Percentiles rank a stretch among this genome's conserved stretches.
Conservation (phyloP, 1,139 yeast genomes). For the Arxiozyma slooffiae region DNA sequence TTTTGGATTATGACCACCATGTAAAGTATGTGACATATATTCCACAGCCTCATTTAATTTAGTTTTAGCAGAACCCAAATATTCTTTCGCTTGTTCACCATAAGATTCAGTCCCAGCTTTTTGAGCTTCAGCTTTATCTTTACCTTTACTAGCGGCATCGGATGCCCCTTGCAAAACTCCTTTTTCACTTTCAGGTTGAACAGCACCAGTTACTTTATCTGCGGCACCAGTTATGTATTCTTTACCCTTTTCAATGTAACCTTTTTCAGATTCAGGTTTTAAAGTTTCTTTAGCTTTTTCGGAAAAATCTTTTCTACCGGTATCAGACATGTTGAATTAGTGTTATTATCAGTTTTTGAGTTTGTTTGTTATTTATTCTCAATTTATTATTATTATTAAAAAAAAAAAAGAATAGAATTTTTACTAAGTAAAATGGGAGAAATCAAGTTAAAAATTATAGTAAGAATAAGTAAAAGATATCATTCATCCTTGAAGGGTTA, state of each 20-base stretch:
- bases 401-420: too few species aligned
- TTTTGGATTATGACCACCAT: constrained; percentile 38
- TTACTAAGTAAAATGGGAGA: too few species aligned
- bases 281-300: constrained; percentile 58
- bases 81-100: constrained; percentile 50
- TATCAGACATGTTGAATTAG: constrained; percentile 50
- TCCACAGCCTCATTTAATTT: constrained; percentile 50
- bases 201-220: constrained; percentile 53
- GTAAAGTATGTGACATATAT: constrained; percentile 47
- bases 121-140: constrained; percentile 38
- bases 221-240: constrained; percentile 56
- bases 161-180: constrained; percentile 56
- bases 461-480: too few species aligned
- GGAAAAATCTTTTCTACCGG: constrained; percentile 66
- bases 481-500: too few species aligned
- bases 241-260: constrained; percentile 55
- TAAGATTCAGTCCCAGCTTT: constrained; percentile 31
- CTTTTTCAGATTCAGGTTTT: constrained; percentile 67
- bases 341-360: neutral
- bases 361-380: neutral
- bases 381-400: too few species aligned
- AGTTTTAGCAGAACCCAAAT: constrained; percentile 54
- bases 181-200: constrained; percentile 58
- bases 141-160: constrained; percentile 46
- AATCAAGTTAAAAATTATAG: too few species aligned